Percentiles rank a stretch among this genome's conserved stretches.
Conservation (phyloP, 192 early-diverging fungal genomes). For the Backusella sp. region DNA sequence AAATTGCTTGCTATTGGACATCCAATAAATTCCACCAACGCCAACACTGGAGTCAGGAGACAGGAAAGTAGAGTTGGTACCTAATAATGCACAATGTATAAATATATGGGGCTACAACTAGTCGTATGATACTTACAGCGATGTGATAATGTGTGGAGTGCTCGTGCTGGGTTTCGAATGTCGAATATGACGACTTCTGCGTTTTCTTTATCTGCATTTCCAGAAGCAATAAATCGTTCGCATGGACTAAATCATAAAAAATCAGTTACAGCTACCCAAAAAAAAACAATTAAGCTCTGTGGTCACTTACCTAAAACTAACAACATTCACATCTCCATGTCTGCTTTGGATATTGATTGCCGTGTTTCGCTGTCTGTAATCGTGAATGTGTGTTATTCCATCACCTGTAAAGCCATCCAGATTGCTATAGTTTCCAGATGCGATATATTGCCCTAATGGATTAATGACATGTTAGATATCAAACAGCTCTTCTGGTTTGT, state of each 20-base stretch:
- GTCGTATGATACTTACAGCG: constrained; percentile 6
- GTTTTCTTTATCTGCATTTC: constrained; percentile 13
- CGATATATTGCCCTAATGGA: constrained; percentile 9
- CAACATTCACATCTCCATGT: constrained; percentile 25
- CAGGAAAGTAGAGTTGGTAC: not conserved
- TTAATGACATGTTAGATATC: not conserved
- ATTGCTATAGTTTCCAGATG: constrained; percentile 20
- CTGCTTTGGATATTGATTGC: not conserved
- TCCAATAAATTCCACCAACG: constrained; percentile 19
- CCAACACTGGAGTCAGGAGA: constrained; percentile 21
- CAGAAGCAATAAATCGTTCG: constrained; percentile 20
- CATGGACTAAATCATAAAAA: constrained; percentile 16
- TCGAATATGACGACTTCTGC: constrained; percentile 22
- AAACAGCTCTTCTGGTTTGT: not conserved
- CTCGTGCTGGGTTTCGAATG: constrained; percentile 5
- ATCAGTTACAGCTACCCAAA: not conserved
- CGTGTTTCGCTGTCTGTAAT: not conserved
- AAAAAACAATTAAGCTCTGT: not conserved
- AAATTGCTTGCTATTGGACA: constrained; percentile 12
- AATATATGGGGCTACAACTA: no score
- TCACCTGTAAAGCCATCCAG: constrained; percentile 10
- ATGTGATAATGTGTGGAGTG: constrained; percentile 13
- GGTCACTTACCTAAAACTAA: constrained; percentile 16
- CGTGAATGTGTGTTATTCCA: constrained; percentile 17
- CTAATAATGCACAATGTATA: not conserved